Evolutionary conservation across 164 flowering plant species (phyloP).

Genomic region (Magnolia officinalis): DNA sequence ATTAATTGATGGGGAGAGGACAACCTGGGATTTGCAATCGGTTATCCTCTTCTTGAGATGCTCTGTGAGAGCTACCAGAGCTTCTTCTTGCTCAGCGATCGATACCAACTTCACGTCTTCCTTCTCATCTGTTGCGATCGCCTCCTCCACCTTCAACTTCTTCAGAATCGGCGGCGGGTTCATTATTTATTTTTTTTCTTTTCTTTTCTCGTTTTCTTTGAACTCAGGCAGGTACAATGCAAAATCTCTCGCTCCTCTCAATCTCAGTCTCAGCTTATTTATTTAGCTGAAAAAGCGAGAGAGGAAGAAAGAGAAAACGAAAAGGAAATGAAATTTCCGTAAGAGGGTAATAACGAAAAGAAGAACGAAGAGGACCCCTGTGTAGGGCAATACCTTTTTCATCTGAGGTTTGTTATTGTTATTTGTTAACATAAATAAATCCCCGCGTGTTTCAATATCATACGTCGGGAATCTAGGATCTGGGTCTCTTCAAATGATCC

Average conservation of each 20-base stretch:
- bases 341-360: not conserved
- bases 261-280: not conserved
- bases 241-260: too few species aligned
- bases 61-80: constrained; percentile 63
- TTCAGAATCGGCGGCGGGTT: constrained; percentile 9
- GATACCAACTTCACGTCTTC: constrained; percentile 6
- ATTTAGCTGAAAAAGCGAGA: not conserved
- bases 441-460: too few species aligned
- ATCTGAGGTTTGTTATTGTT: not conserved
- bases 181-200: not conserved
- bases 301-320: too few species aligned
- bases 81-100: constrained; percentile 55
- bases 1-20: too few species aligned
- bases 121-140: constrained; percentile 13
- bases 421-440: not conserved
- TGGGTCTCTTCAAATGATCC: too few species aligned
- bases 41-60: constrained; percentile 47
- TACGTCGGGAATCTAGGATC: too few species aligned
- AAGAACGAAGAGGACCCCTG: not conserved
- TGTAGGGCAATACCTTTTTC: too few species aligned
- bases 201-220: not conserved
- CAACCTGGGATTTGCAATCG: constrained; percentile 72
- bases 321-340: not conserved
- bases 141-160: constrained; percentile 34
- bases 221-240: too few species aligned